Conservation (phyloP, 1,284 basidiomycete genomes). For the Peniophora sp. region DNA sequence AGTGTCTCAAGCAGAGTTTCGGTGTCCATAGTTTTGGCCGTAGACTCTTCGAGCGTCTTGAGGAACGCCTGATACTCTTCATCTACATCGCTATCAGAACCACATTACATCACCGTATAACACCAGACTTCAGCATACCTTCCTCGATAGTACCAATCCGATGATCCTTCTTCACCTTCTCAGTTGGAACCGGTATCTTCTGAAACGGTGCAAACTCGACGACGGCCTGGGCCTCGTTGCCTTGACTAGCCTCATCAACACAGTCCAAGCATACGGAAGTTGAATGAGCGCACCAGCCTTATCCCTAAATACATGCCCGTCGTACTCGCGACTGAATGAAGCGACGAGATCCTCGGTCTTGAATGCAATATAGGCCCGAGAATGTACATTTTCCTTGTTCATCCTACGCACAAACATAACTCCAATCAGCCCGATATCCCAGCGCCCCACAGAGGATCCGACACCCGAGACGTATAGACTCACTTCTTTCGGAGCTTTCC, state of each 20-base stretch:
- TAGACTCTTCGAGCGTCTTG: constrained; percentile 45
- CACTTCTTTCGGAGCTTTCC: constrained; percentile 73
- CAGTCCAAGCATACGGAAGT: not conserved
- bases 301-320: constrained; percentile 89
- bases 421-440: constrained; percentile 1
- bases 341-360: constrained; percentile 65
- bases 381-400: constrained; percentile 77
- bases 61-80: constrained; percentile 49
- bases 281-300: constrained; percentile 63
- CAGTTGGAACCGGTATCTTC: constrained; percentile 59
- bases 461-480: constrained; percentile 16
- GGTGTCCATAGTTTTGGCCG: constrained; percentile 41
- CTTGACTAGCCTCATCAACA: constrained; percentile 33
- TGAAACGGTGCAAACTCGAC: constrained; percentile 95
- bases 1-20: constrained; percentile 51
- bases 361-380: constrained; percentile 92
- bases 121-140: constrained; percentile 29
- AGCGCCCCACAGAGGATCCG: not conserved
- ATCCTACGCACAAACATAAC: no score
- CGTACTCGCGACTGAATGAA: constrained; percentile 77
- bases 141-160: constrained; percentile 73
- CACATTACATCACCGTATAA: not conserved
- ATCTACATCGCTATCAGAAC: constrained; percentile 14
- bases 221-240: constrained; percentile 80
- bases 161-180: constrained; percentile 66